These are phyloP conservation scores for Clathrospora elynae DNA, from an alignment of 2,329 filamentous ascomycete genomes.

Conservation along the genomic window DNA sequence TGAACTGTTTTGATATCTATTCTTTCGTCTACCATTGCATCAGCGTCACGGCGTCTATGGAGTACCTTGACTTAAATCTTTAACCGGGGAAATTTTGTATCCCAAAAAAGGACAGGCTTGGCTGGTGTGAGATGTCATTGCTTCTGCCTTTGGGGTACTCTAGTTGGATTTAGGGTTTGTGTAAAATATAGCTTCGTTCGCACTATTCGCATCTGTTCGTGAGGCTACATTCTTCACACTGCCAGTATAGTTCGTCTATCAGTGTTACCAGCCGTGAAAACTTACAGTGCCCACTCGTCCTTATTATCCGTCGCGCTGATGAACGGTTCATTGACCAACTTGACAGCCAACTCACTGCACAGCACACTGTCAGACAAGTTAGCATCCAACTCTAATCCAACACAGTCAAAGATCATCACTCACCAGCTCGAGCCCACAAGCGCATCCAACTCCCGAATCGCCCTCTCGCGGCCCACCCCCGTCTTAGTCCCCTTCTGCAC, in stretches of 20 bases:
- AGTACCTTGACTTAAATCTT: neutral
- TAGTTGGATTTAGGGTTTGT: too few relatives aligned
- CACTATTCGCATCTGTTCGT: neutral
- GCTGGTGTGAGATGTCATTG: too few relatives aligned
- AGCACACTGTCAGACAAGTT: conserved; percentile 68
- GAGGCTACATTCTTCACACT: neutral
- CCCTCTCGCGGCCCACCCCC: conserved; percentile 75
- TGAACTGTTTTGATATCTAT: conserved; percentile 9
- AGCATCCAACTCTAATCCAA: conserved; percentile 11
- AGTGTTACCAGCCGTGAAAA: neutral
- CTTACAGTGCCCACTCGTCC: conserved; percentile 73
- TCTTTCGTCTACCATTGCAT: conserved; percentile 20
- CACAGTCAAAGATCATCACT: conserved; percentile 38
- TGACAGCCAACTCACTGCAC: conserved; percentile 93
- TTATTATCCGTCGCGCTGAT: conserved; percentile 72
- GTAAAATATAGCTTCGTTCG: neutral
- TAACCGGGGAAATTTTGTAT: conserved; percentile 6
- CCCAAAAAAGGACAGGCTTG: neutral
- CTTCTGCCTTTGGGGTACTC: too few relatives aligned
- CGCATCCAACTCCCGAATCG: conserved; percentile 88
- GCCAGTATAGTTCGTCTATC: neutral
- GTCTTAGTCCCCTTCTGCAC: conserved; percentile 76
- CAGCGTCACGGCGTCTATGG: conserved; percentile 26
- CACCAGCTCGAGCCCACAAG: conserved; percentile 89
- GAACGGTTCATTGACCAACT: conserved; percentile 92